Evolutionary conservation across 768 basidiomycete species (phyloP), one percentile per base, ranked within the genome.

Genomic region (Tremella mesenterica): DNA sequence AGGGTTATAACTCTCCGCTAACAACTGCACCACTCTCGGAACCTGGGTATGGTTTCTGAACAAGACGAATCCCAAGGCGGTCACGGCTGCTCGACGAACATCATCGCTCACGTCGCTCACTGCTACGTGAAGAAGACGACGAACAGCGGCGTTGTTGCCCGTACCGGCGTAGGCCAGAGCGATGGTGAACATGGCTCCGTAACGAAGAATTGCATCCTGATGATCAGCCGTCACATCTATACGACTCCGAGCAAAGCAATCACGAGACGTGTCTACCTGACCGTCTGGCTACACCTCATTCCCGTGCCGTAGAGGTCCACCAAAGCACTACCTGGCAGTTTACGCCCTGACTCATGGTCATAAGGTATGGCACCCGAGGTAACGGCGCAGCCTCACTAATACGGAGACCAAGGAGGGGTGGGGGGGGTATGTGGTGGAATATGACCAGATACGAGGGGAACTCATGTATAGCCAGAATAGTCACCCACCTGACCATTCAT

Each of bases 81-180:
- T 96, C 43, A 99, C 95, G 31, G 95, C 95, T 5, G 95, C 93
- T 54, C 95, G 80, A 57, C 95, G 82, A 20, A 99, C 95, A 71
- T 97, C 95, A 65, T 97, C 92, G 13, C 88, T 93, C 4, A 91
- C 95, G 71, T 99, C 95, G 10, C 93, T 97, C 30, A 99, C 95
- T 20, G 95, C 95, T 33, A 96, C 88, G 65, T 97, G 93, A 27
- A 99, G 76, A 13, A 97, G 78, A 71, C 85, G 83, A 48, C 91
- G 84, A 60, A 96, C 84, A 2, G 93, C 93, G 58, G 84, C 81
- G 66, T 97, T 97, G 76, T 92, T 86, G 28, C 90, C 83, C 7
- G 93, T 96, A 50, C 93, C 95, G 2, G 93, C 90, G 69, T 96
- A 97, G 0, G 95, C 95, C 16, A 97, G 79, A 1, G 92, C 95